phyloP scores from a whole-genome alignment of 1,139 yeast genomes.

The Meyerozyma smithsonii region DNA sequence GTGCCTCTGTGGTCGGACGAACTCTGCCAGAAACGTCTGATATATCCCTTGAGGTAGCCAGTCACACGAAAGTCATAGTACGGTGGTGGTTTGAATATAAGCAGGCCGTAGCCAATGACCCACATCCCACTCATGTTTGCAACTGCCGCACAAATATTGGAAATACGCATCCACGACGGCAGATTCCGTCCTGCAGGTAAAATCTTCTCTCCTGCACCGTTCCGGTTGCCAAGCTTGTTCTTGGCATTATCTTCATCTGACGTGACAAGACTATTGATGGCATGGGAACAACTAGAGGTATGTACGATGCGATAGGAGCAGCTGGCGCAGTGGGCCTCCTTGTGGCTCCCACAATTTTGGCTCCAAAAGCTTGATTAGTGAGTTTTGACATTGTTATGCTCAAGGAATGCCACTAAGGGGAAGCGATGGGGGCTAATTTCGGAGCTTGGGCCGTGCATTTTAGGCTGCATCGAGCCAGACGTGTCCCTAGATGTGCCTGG shows the following conservation, averaged over 20 bases:
- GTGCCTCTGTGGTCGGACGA: conserved; percentile 91
- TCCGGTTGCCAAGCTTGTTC: conserved; percentile 1
- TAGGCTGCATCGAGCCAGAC: no score
- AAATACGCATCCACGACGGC: background rate
- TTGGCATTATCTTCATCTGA: background rate
- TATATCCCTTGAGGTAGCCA: conserved; percentile 72
- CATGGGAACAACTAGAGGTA: conserved; percentile 40
- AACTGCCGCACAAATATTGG: background rate
- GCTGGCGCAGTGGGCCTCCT: background rate
- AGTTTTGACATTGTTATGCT: no score
- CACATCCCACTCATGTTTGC: conserved; percentile 41
- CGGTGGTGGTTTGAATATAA: conserved; percentile 90
- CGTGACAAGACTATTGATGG: conserved; percentile 16
- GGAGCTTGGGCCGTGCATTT: no score
- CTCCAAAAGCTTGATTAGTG: background rate
- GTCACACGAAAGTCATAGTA: conserved; percentile 54
- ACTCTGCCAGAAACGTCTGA: conserved; percentile 88
- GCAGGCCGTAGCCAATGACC: conserved; percentile 90
- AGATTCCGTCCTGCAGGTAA: no score
- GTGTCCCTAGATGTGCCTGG: no score
- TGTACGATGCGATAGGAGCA: conserved; percentile 11
- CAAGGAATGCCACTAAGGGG: no score
- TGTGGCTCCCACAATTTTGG: no score
- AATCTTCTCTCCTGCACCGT: conserved; percentile 1
- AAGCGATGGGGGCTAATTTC: background rate